Evolutionary conservation across 768 basidiomycete species (phyloP), one percentile per base, ranked within the genome.

Genomic region (Thelephora aurantiotincta): DNA sequence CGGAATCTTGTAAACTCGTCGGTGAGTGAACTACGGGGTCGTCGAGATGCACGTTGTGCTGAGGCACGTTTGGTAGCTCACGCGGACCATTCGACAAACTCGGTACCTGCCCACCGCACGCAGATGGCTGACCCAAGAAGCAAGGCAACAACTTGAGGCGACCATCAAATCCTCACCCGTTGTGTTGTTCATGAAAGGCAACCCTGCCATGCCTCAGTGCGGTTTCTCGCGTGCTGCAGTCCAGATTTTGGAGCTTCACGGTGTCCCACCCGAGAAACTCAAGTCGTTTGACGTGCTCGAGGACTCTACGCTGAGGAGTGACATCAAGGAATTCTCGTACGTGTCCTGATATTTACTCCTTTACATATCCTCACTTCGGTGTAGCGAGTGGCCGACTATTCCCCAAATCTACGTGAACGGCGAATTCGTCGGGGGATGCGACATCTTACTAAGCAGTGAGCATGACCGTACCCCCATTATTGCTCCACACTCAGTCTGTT

Each of bases 131-230:
- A 76, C 78, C 3, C 70, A 78, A 30, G 76, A 86, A 50, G 68
- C 74, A 4, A 75, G 82, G 18, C 55, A 69, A 11, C 66, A 73
- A 55, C 77, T 89, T n/a, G 74, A 84, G 59, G 63, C 77, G 54
- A 91, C 92, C 2, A 74, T 98, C 22, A 65, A 71, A 6, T 66
- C 73, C 1, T 77, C 75, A 38, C 92, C 92, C 0, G 74, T 98
- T 5, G 96, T 99, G 1, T 69, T 98, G 4, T 98, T 99, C 69
- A 98, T 99, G 94, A 99, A 99, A 61, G 96, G 96, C 9, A 90
- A 84, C 13, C 90, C 87, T 0, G 72, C 79, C 19, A 60, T 70
- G 5, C 94, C 94, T 1, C 80, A 91, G 56, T 98, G 94, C 51
- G 94, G 94, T 11, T 99, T 98, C 74, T 96, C 92, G 14, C 76